A percentile compares a stretch with the other conserved stretches of the same genome.
These are phyloP conservation scores for Sinapis alba DNA, from an alignment of 441 rosid genomes.

Conservation along the genomic window DNA sequence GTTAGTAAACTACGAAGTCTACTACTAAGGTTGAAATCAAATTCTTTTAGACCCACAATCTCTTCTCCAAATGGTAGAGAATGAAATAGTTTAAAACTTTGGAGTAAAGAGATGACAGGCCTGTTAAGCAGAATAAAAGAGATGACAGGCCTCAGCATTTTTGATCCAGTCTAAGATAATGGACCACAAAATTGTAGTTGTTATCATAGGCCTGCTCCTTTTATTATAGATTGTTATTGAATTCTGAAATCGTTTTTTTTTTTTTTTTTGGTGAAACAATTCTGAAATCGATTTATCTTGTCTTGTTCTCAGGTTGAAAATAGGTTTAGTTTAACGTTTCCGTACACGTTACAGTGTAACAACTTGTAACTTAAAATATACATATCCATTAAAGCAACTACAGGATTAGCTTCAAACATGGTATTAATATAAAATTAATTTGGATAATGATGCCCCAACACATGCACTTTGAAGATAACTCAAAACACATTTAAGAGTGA, in stretches of 20 bases:
- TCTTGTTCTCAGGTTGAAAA: neutral
- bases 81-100: neutral
- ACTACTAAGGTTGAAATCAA: neutral
- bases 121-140: too few species aligned
- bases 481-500: neutral
- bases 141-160: slow-evolving; percentile 6
- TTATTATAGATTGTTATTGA: neutral
- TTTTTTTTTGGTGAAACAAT: too few species aligned
- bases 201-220: slow-evolving; percentile 2
- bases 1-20: neutral
- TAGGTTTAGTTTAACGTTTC: neutral
- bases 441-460: neutral
- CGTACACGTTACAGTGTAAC: neutral
- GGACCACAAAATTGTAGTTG: slow-evolving; percentile 4
- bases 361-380: neutral
- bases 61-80: neutral
- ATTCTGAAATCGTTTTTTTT: neutral
- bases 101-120: neutral
- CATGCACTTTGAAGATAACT: neutral
- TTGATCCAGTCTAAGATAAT: slow-evolving; percentile 4
- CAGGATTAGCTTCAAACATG: neutral
- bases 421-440: neutral
- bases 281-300: neutral
- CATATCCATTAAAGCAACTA: neutral
- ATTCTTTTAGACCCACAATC: neutral